These are phyloP conservation scores for Cystobasidium tubakii DNA, from an alignment of 768 basidiomycete genomes.

Conservation along the genomic window DNA sequence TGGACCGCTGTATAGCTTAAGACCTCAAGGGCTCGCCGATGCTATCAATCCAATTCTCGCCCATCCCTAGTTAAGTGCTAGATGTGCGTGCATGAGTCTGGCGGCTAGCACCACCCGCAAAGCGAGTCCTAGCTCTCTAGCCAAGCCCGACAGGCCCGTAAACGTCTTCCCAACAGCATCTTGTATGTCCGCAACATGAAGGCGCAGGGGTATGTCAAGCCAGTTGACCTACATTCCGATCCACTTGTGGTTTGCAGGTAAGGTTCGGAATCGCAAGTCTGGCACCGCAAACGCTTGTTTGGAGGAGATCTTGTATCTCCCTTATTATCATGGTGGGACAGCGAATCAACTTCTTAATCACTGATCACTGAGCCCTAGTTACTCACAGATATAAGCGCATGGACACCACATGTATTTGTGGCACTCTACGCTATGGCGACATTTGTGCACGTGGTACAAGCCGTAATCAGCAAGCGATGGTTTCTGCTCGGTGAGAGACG, in stretches of 20 bases:
- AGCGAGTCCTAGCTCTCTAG: neutral
- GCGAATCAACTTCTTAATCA: neutral
- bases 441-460: constrained; percentile 11
- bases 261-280: neutral
- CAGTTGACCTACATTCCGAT: no score
- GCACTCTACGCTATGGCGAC: constrained; percentile 20
- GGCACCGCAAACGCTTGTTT: neutral
- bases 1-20: no score
- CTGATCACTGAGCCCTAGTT: neutral
- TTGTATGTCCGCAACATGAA: neutral
- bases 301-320: neutral
- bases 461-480: neutral
- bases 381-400: neutral
- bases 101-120: neutral
- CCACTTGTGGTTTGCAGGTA: no score
- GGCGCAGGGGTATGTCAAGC: no score
- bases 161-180: neutral
- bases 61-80: neutral
- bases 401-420: constrained; percentile 17
- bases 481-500: constrained; percentile 4
- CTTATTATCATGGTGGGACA: neutral
- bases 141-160: neutral
- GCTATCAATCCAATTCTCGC: no score
- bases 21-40: no score
- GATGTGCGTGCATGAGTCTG: constrained; percentile 2